phyloP scores from a whole-genome alignment of 257 asterid genomes.

The Schizonepeta tenuifolia region DNA sequence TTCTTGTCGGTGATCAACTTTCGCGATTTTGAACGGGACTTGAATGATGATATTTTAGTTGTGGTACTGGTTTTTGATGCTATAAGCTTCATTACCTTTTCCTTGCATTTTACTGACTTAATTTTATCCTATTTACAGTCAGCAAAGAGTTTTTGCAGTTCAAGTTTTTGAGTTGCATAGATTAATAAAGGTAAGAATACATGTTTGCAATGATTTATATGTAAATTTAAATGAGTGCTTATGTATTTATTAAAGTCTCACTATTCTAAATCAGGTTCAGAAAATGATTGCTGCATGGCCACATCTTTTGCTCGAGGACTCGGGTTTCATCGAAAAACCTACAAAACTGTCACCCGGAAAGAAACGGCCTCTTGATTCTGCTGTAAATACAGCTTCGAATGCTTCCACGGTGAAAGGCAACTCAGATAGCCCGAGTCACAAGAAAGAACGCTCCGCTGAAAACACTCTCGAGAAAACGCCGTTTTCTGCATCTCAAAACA shows the following conservation, averaged over 20 bases:
- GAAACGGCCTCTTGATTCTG: constrained; percentile 49
- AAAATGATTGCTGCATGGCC: constrained; percentile 73
- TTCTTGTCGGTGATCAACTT: neutral
- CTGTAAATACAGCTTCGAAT: constrained; percentile 43
- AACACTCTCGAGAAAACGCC: constrained; percentile 53
- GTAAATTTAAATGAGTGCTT: neutral
- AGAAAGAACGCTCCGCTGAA: constrained; percentile 72
- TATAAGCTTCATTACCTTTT: neutral
- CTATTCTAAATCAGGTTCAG: constrained; percentile 65
- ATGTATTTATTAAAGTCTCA: neutral
- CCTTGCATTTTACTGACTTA: constrained; percentile 1
- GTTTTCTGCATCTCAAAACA: constrained; percentile 48
- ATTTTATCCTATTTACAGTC: constrained; percentile 52
- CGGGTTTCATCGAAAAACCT: constrained; percentile 47
- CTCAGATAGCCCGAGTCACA: constrained; percentile 40
- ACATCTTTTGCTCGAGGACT: constrained; percentile 57
- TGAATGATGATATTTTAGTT: neutral
- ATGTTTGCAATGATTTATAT: neutral
- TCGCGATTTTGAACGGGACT: constrained; percentile 6
- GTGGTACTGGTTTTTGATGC: constrained; percentile 7
- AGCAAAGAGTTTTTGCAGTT: constrained; percentile 86
- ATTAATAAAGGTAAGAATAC: constrained; percentile 64
- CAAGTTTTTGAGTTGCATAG: constrained; percentile 97
- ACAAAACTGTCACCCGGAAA: constrained; percentile 44
- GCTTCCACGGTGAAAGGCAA: constrained; percentile 45